phyloP scores from a whole-genome alignment of 2,329 filamentous ascomycete genomes.

The Claviceps africana region DNA sequence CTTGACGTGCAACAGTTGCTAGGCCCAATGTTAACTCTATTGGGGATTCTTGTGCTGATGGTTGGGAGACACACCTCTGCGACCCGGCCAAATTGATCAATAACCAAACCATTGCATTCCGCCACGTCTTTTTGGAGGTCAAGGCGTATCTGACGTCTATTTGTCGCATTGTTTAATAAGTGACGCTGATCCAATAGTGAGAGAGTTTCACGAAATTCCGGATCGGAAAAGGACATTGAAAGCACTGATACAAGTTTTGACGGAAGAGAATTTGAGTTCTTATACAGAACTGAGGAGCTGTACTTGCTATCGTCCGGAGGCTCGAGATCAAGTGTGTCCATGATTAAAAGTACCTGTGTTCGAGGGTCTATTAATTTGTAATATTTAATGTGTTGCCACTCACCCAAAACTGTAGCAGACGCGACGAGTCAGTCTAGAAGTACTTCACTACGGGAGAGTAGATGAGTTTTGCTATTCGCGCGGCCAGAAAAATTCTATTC shows the following conservation, averaged over 20 bases:
- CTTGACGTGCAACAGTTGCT: slow-evolving; percentile 83
- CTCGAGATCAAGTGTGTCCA: background rate
- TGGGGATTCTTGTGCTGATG: background rate
- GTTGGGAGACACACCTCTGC: slow-evolving; percentile 50
- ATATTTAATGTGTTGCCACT: background rate
- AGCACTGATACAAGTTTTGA: slow-evolving; percentile 74
- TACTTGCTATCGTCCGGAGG: background rate
- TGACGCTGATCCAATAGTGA: slow-evolving; percentile 60
- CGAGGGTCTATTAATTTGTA: background rate
- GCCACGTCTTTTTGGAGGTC: slow-evolving; percentile 88
- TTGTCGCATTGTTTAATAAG: slow-evolving; percentile 61
- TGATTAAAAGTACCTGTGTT: background rate
- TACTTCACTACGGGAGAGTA: no score
- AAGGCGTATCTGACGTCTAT: slow-evolving; percentile 63
- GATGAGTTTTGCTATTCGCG: no score
- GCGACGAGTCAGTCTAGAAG: no score
- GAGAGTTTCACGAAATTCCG: slow-evolving; percentile 78
- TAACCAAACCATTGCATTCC: slow-evolving; percentile 77
- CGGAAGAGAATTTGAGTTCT: slow-evolving; percentile 50
- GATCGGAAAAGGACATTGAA: slow-evolving; percentile 82
- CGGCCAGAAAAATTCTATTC: no score
- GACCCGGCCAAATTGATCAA: slow-evolving; percentile 77
- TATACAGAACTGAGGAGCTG: background rate
- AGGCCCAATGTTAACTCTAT: slow-evolving; percentile 15
- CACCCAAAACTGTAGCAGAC: no score